Evolutionary conservation across 1,284 basidiomycete species (phyloP).

Genomic region (Cryptococcus floricola): DNA sequence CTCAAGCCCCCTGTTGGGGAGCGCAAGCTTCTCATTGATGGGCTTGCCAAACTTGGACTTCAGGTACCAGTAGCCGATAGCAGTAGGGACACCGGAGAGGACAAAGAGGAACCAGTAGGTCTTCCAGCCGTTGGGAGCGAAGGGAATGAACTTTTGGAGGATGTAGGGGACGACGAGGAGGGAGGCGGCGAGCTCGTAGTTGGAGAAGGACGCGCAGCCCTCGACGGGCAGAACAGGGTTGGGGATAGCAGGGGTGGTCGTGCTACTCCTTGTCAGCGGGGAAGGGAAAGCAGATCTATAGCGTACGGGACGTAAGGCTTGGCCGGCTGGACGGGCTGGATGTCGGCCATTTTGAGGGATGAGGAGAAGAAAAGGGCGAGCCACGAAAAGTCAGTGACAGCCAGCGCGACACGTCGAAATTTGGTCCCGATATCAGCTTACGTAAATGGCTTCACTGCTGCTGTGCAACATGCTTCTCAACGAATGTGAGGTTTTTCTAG

Average conservation of each 20-base stretch:
- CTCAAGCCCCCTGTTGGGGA: slow-evolving; percentile 76
- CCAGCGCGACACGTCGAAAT: neutral
- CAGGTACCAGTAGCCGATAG: slow-evolving; percentile 84
- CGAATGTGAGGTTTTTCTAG: too few species aligned
- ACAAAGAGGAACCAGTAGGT: slow-evolving; percentile 65
- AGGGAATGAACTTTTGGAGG: slow-evolving; percentile 71
- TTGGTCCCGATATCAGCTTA: slow-evolving; percentile 13
- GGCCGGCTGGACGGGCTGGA: slow-evolving; percentile 5
- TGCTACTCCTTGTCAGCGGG: slow-evolving; percentile 14
- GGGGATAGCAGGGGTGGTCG: slow-evolving; percentile 45
- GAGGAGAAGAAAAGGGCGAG: neutral
- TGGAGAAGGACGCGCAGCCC: slow-evolving; percentile 79
- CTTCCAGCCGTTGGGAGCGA: slow-evolving; percentile 61
- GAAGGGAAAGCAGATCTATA: neutral
- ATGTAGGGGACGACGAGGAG: slow-evolving; percentile 75
- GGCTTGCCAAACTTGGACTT: slow-evolving; percentile 78
- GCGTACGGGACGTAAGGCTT: slow-evolving; percentile 11
- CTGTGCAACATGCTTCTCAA: too few species aligned
- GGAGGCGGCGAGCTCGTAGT: slow-evolving; percentile 70
- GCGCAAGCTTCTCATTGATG: slow-evolving; percentile 76
- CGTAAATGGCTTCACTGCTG: neutral
- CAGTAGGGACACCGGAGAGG: slow-evolving; percentile 70
- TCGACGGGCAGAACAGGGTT: slow-evolving; percentile 85
- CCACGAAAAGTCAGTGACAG: neutral
- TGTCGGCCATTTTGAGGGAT: slow-evolving; percentile 12